A percentile compares a stretch with the other conserved stretches of the same genome.
phyloP scores from a whole-genome alignment of 2,329 filamentous ascomycete genomes.

The Pyrenophora seminiperda region DNA sequence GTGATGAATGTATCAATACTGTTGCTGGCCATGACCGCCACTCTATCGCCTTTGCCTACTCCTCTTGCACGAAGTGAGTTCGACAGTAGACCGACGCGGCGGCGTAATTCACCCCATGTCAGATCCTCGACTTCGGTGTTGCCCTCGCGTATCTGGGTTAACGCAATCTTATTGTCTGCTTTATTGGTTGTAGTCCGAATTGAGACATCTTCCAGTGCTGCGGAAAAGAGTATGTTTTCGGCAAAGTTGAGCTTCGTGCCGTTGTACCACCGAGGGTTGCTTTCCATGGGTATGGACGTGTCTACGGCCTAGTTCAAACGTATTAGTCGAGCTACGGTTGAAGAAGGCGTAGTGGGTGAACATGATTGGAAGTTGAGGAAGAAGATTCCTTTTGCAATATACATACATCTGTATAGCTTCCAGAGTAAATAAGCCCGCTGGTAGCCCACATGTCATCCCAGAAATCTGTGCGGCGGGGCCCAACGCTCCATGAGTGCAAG shows the following conservation, averaged over 20 bases:
- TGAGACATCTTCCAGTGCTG: slow-evolving; percentile 50
- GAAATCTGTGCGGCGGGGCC: slow-evolving; percentile 57
- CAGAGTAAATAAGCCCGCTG: slow-evolving; percentile 39
- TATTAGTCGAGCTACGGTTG: too few relatives aligned
- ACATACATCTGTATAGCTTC: slow-evolving; percentile 33
- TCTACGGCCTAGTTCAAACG: slow-evolving; percentile 61
- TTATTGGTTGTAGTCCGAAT: slow-evolving; percentile 63
- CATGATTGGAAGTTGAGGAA: too few relatives aligned
- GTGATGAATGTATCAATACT: slow-evolving; percentile 74
- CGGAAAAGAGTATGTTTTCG: slow-evolving; percentile 75
- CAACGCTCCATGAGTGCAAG: slow-evolving; percentile 71
- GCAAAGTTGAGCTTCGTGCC: slow-evolving; percentile 77
- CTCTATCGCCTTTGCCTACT: slow-evolving; percentile 71
- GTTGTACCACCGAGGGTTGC: slow-evolving; percentile 76
- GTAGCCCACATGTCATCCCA: slow-evolving; percentile 43
- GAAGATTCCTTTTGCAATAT: too few relatives aligned
- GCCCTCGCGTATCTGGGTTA: slow-evolving; percentile 75
- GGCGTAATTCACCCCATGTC: slow-evolving; percentile 70
- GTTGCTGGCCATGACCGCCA: slow-evolving; percentile 77
- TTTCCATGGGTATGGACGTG: slow-evolving; percentile 70
- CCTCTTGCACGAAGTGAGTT: slow-evolving; percentile 71
- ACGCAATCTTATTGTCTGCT: slow-evolving; percentile 71
- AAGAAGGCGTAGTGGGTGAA: too few relatives aligned
- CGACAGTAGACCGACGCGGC: slow-evolving; percentile 62
- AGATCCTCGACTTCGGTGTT: slow-evolving; percentile 58